These are phyloP conservation scores for Olyra latifolia DNA, from an alignment of 176 grass and related monocot genomes.

Conservation along the genomic window DNA sequence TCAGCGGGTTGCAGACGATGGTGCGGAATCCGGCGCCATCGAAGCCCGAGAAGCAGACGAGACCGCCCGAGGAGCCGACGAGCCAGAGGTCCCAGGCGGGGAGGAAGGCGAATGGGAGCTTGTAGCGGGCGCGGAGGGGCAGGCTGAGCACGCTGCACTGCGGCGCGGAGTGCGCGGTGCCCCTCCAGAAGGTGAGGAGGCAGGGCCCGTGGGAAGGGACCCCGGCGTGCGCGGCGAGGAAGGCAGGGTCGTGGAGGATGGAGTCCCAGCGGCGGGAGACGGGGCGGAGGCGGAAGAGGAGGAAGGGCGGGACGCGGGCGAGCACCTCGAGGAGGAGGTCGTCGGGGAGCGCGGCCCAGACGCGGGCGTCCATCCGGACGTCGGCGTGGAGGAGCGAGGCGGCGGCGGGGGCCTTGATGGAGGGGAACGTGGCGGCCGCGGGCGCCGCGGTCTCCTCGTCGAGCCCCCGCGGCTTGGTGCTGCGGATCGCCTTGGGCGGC, in stretches of 20 bases:
- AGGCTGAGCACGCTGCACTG: slow-evolving; percentile 78
- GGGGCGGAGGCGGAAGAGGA: slow-evolving; percentile 68
- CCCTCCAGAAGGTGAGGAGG: slow-evolving; percentile 73
- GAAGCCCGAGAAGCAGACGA: slow-evolving; percentile 89
- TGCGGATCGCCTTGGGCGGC: slow-evolving; percentile 69
- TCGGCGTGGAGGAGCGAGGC: slow-evolving; percentile 43
- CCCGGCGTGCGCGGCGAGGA: slow-evolving; percentile 68
- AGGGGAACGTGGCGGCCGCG: slow-evolving; percentile 35
- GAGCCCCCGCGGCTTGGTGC: slow-evolving; percentile 78
- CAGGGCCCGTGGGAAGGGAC: slow-evolving; percentile 82
- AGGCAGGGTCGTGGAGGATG: slow-evolving; percentile 61
- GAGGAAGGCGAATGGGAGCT: slow-evolving; percentile 73
- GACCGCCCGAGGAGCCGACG: slow-evolving; percentile 86
- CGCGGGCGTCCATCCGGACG: slow-evolving; percentile 61
- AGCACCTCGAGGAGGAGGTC: slow-evolving; percentile 80
- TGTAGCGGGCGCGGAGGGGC: slow-evolving; percentile 74
- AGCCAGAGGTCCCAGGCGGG: slow-evolving; percentile 89
- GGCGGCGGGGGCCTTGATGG: slow-evolving; percentile 12
- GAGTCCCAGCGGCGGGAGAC: slow-evolving; percentile 75
- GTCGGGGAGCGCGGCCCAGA: slow-evolving; percentile 76
- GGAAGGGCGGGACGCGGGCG: slow-evolving; percentile 90
- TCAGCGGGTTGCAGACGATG: slow-evolving; percentile 85
- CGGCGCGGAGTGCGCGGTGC: slow-evolving; percentile 29
- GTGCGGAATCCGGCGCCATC: slow-evolving; percentile 69
- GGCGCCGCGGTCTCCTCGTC: slow-evolving; percentile 85